Evolutionary conservation across 2,329 filamentous ascomycete genomes (phyloP).

Genomic region (Aspergillus japonicus): DNA sequence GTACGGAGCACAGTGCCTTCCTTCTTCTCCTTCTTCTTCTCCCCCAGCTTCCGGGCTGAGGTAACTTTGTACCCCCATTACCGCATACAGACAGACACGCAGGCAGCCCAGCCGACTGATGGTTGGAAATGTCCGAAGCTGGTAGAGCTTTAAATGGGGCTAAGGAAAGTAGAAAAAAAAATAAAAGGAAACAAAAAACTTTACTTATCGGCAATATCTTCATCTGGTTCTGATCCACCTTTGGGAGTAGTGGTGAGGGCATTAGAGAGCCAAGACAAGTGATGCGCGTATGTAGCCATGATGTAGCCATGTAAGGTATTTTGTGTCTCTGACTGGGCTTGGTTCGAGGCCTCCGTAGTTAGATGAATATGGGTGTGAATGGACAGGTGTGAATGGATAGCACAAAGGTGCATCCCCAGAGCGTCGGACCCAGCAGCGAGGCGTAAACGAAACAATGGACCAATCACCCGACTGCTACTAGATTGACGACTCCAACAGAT

Average conservation of each 20-base stretch:
- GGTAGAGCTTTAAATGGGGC: not conserved
- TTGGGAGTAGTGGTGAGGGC: not conserved
- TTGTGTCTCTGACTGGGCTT: not conserved
- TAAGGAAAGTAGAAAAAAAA: not conserved
- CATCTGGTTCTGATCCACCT: not conserved
- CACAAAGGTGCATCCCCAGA: not conserved
- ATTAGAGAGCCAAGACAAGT: not conserved
- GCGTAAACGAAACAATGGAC: not conserved
- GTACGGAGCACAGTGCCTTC: too few relatives aligned
- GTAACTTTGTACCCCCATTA: not conserved
- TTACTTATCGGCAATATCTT: not conserved
- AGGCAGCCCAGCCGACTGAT: not conserved
- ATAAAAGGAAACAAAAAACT: not conserved
- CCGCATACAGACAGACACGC: not conserved
- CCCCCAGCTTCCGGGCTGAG: not conserved
- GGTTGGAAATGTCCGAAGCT: not conserved
- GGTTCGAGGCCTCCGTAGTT: slow-evolving; percentile 7
- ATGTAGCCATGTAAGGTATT: not conserved
- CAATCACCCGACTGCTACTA: slow-evolving; percentile 7
- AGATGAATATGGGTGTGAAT: slow-evolving; percentile 1
- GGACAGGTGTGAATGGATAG: slow-evolving; percentile 3
- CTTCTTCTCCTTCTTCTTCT: not conserved
- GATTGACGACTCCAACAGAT: slow-evolving; percentile 9
- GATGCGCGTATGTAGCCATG: not conserved
- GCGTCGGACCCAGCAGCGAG: not conserved